Base-by-base conservation (phyloP, 2,329 filamentous ascomycete genomes). In the Catunica adiposa region DNA sequence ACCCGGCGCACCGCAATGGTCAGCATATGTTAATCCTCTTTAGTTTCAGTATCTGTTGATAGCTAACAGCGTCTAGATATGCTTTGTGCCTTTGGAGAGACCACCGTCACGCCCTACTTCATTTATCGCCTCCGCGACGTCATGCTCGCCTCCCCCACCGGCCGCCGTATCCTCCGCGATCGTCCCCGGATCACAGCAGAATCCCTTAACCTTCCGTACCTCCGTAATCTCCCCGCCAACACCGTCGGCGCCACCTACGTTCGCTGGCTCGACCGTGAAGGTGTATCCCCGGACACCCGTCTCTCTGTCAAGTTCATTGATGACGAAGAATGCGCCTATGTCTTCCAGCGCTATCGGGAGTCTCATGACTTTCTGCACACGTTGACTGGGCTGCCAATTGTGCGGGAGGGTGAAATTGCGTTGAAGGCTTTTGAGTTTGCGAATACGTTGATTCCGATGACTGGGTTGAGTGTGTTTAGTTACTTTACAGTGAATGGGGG, bases 331-430 rank as follows among this genome's bases (percentile, higher is more conserved):
- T 94, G 89, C 67, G 92, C 92, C 37, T 98, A 97, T 71, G 92
- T 97, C 17, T 94, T 98, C 86, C 92, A 97, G 73, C 81, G 92
- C 55, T 98, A 98, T 69, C 82, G 92, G 60, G 92, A 98, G 70
- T 94, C 86, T 62, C 92, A 98, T 68, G 92, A 98, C 67, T 96
- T 98, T 69, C 96, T 94, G 71, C 92, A 98, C 68, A 90, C 92
- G 0, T 74, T 98, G 54, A 95, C 89, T 0, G 90, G 90, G 0
- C 70, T 98, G 51, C 92, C 92, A 0, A 80, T 94, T 44, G 84
- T 95, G 60, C 78, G 89, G n/a, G 92, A 98, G 72, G 92, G 92
- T 25, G 92, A 98, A 73, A 78, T 98, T 11, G 92, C 90, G n/a
- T 77, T 98, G 62, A 98, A 98, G 71, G 89, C 89, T 0, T 95